Conservation (phyloP, 2,329 filamentous ascomycete genomes). For the Decorospora gaudefroyi region DNA sequence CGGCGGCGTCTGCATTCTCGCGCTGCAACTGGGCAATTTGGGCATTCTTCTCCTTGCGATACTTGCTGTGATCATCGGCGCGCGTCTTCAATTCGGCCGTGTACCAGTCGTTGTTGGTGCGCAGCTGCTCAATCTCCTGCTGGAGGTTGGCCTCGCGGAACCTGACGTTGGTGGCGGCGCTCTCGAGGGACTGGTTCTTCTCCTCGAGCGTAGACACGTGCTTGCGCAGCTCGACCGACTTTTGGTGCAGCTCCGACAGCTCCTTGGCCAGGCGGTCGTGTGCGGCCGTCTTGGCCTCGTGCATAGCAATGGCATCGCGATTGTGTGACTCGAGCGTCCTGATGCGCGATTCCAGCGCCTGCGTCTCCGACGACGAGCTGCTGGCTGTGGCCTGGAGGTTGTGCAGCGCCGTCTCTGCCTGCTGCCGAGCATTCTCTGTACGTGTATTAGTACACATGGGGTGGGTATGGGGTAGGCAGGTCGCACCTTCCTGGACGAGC, state of each 20-base stretch:
- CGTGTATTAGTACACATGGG: slow-evolving; percentile 16
- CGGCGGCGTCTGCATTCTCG: slow-evolving; percentile 80
- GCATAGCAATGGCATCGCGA: slow-evolving; percentile 82
- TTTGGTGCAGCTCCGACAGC: slow-evolving; percentile 84
- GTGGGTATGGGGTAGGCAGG: slow-evolving; percentile 1
- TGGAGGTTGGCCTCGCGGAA: slow-evolving; percentile 89
- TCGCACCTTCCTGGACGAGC: slow-evolving; percentile 78
- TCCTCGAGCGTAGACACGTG: slow-evolving; percentile 83
- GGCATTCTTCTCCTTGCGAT: slow-evolving; percentile 91
- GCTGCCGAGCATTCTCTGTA: slow-evolving; percentile 73
- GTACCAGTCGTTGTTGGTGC: slow-evolving; percentile 91
- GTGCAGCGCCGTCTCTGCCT: slow-evolving; percentile 81
- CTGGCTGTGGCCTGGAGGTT: slow-evolving; percentile 74
- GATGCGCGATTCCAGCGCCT: slow-evolving; percentile 79
- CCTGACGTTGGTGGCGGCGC: slow-evolving; percentile 77
- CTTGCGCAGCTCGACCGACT: slow-evolving; percentile 79
- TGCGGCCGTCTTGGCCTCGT: slow-evolving; percentile 86
- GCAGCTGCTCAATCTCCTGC: slow-evolving; percentile 86
- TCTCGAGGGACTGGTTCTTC: slow-evolving; percentile 78
- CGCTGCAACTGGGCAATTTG: slow-evolving; percentile 87
- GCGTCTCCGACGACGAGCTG: slow-evolving; percentile 72
- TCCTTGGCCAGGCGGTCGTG: slow-evolving; percentile 87
- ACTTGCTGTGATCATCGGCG: slow-evolving; percentile 81
- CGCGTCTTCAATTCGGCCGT: slow-evolving; percentile 91
- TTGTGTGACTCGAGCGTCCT: slow-evolving; percentile 87